Evolutionary conservation across 495 filamentous ascomycete species (phyloP).

Genomic region (Penicillium taxi): DNA sequence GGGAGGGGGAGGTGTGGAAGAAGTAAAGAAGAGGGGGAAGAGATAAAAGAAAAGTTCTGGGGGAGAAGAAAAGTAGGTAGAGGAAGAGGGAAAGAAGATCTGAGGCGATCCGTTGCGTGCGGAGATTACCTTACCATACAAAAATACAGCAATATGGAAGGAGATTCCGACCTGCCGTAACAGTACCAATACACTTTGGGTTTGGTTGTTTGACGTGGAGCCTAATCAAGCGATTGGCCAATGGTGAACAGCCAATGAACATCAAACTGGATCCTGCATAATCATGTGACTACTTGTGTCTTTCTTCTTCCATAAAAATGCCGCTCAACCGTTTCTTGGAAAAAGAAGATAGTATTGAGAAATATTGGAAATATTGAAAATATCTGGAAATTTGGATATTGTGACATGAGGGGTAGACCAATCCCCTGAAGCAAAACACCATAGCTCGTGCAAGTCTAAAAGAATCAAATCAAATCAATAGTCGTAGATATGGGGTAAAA

Average conservation of each 20-base stretch:
- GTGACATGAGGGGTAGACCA: too few relatives aligned
- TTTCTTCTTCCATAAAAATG: neutral
- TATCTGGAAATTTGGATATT: too few relatives aligned
- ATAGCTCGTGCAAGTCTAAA: conserved; percentile 26
- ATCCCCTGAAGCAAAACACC: conserved; percentile 28
- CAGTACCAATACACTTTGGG: conserved; percentile 12
- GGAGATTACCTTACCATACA: conserved; percentile 25
- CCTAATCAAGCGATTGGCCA: conserved; percentile 13
- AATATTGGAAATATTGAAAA: conserved; percentile 9
- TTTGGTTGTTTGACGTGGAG: conserved; percentile 12
- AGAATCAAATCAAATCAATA: conserved; percentile 21
- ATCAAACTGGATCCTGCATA: too few relatives aligned
- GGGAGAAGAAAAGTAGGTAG: conserved; percentile 5
- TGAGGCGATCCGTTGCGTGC: conserved; percentile 27
- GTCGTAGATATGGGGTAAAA: too few relatives aligned
- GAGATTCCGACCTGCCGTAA: conserved; percentile 9
- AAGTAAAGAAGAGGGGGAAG: conserved; percentile 5
- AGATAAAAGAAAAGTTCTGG: conserved; percentile 10
- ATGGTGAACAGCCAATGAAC: conserved; percentile 1
- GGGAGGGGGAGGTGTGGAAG: conserved; percentile 2
- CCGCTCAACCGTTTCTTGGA: neutral
- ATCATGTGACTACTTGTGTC: too few relatives aligned
- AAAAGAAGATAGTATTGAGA: conserved; percentile 16
- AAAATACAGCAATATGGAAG: conserved; percentile 5
- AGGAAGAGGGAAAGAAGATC: conserved; percentile 17